phyloP scores from a whole-genome alignment of 257 asterid genomes.

The Linaria vulgaris region DNA sequence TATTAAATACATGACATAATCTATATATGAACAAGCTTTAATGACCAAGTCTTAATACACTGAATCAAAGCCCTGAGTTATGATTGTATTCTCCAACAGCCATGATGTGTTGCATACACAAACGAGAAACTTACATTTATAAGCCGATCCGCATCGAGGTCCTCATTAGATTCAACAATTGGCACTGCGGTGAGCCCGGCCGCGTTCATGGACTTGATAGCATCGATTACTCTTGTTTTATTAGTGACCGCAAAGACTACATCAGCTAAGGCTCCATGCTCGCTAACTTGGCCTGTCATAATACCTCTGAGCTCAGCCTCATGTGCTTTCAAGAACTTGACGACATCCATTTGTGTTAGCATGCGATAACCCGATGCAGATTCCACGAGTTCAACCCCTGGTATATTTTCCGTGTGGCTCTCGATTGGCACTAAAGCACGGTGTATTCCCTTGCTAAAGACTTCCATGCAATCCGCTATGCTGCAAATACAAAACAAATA shows the following conservation, averaged over 20 bases:
- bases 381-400: constrained; percentile 75
- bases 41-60: too few relatives aligned
- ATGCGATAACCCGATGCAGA: constrained; percentile 76
- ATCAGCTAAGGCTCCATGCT: constrained; percentile 50
- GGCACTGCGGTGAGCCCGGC: constrained; percentile 75
- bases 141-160: constrained; percentile 50
- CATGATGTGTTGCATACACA: too few relatives aligned
- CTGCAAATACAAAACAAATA: constrained; percentile 29
- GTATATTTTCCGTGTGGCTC: constrained; percentile 59
- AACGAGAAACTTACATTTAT: constrained; percentile 47
- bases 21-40: too few relatives aligned
- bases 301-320: constrained; percentile 47
- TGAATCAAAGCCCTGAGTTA: too few relatives aligned
- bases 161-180: constrained; percentile 40
- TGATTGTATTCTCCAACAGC: too few relatives aligned
- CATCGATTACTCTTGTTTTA: constrained; percentile 55
- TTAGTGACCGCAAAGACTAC: constrained; percentile 56
- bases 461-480: constrained; percentile 86
- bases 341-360: constrained; percentile 83
- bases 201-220: constrained; percentile 63
- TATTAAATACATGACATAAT: too few relatives aligned
- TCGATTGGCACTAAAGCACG: constrained; percentile 76
- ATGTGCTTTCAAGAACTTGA: constrained; percentile 54
- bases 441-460: constrained; percentile 87
- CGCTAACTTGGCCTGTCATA: constrained; percentile 33